A percentile compares a stretch with the other conserved stretches of the same genome.
phyloP scores from a whole-genome alignment of 1,139 yeast species.

The Zygoascus sp. region DNA sequence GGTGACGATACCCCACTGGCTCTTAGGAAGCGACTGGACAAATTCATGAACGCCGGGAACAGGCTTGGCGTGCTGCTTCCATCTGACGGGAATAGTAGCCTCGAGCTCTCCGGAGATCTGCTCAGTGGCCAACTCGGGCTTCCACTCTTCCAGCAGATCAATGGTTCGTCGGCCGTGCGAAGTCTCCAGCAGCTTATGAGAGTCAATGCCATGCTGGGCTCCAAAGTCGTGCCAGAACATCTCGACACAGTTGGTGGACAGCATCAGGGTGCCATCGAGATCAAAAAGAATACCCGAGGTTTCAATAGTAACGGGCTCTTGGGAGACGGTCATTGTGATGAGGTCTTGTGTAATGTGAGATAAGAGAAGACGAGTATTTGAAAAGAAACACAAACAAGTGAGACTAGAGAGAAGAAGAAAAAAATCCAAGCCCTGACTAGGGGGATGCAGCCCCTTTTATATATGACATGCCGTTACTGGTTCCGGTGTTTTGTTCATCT shows the following conservation, averaged over 20 bases:
- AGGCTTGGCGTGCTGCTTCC: conserved; percentile 65
- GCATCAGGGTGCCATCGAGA: conserved; percentile 80
- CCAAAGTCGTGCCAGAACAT: conserved; percentile 76
- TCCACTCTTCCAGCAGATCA: conserved; percentile 69
- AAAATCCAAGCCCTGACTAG: no score
- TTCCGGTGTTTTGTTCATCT: not conserved
- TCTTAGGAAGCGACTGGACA: conserved; percentile 43
- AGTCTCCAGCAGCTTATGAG: conserved; percentile 64
- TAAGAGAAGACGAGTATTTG: not conserved
- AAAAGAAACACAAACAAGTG: not conserved
- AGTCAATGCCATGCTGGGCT: conserved; percentile 64
- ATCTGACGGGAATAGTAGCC: conserved; percentile 65
- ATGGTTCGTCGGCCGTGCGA: conserved; percentile 82
- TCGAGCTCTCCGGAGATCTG: conserved; percentile 67
- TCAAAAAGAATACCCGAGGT: conserved; percentile 53
- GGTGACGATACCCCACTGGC: conserved; percentile 76
- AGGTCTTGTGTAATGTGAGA: not conserved
- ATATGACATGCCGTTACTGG: not conserved
- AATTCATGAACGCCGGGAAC: conserved; percentile 70
- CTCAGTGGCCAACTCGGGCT: conserved; percentile 66
- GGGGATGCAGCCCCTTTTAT: no score
- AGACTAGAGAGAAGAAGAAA: no score
- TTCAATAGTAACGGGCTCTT: conserved; percentile 20
- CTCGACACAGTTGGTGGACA: conserved; percentile 77
- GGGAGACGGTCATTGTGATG: conserved; percentile 10